Evolutionary conservation across 129 eudicot genomes (phyloP), one percentile per base, ranked within the genome.

Genomic region (Ambrosia trifida): DNA sequence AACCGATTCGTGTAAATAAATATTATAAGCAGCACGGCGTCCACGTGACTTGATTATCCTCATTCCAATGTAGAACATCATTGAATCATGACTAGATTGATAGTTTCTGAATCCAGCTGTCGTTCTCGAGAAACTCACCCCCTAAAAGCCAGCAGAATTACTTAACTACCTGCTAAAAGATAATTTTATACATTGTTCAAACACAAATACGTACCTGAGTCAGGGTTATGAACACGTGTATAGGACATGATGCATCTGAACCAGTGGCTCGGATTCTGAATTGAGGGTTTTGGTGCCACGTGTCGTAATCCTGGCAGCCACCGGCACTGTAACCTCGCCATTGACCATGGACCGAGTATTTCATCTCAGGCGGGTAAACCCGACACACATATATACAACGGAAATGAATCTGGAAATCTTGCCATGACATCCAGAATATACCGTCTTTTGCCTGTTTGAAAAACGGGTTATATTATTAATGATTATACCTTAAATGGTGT

Each of bases 351-450:
- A 84, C 93, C 7, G 96, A 87, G 74, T 94, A 90, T 8, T 92
- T 88, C 98, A 94, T 94, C 78, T 94, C 98, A 2, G 93, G 93
- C 18, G 98, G 98, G 64, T 94, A 94, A 49, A 94, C 98, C 60
- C 98, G 98, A 62, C 98, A 94, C 58, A 94, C 96, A 61, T 94
- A 94, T 80, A 94, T 94, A 13, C 97, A 94, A 57, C 98, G 85
- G 66, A 94, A 94, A 68, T 94, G 98, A 60, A 94, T 87, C 76
- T 94, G 98, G 65, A 94, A 94, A 72, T 94, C 98, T 85, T 94
- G 98, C 98, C 98, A 94, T 6, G 97, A 89, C 98, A 94, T 94
- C 98, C 98, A 94, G 83, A 94, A 94, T 72, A 94, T 94, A 70
- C 98, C 98, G 35, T 89, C 98, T 76, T 78, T 89, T 43, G 96